Evolutionary conservation across 1,139 yeast species (phyloP), one percentile per base, ranked within the genome.

Genomic region (Hansenula sp.): DNA sequence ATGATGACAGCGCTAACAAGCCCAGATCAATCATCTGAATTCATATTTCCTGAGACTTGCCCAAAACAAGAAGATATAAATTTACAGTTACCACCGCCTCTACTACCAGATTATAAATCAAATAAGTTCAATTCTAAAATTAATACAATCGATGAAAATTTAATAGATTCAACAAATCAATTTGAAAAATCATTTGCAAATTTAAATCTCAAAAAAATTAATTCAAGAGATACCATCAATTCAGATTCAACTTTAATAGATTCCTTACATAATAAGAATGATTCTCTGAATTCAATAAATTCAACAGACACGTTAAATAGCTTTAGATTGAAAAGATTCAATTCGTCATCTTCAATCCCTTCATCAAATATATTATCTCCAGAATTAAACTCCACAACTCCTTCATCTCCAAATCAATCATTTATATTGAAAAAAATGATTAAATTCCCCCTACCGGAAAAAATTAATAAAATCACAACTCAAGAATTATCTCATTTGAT

Each of bases 251-350:
- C 52, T 2, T 43, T 50, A 10, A 21, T 41, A 15, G 51, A 47
- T 33, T 46, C 52, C 5, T 41, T 37, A 34, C 54, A 52, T 36
- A 39, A 31, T 19, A 50, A 53, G 41, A 47, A 47, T 12, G 55
- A 49, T 35, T 54, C 57, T 2, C 33, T 39, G 30, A 41, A 46
- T 34, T 55, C 58, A 10, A 43, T 49, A 19, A 44, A 28, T 36
- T 54, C 58, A 12, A 38, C 45, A 13, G 55, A 50, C 4, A 49
- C 59, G 0, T 12, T 51, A 15, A 42, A 44, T 28, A 47, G 51
- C n/a, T 41, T 40, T 21, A 51, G 42, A 32, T 46, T 52, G 29
- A 51, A 49, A 21, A 42, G 53, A 18, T 53, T 45, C 43, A 49
- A 46, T 38, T 55, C 59, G 3, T 33, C 49, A 2, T 43, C 46